Base-by-base conservation (phyloP, 495 filamentous ascomycete genomes). In the Tetracladium setigerum region DNA sequence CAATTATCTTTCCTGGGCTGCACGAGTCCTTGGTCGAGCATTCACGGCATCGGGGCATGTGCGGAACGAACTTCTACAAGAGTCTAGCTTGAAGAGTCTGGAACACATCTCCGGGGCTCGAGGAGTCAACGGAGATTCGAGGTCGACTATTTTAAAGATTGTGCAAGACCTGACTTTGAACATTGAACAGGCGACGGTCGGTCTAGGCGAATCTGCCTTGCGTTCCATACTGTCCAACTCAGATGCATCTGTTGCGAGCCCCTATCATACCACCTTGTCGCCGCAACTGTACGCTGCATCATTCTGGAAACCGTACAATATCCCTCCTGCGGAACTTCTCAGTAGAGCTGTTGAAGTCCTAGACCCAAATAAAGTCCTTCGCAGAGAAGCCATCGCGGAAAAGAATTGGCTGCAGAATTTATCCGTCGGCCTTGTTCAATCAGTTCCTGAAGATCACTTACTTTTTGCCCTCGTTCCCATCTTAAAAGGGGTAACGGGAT, bases 1-100 rank as follows among this genome's bases (percentile, higher is more conserved):
- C 22, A 74, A 79, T 16, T 97, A 92, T 60, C 65, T 85, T 11
- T 64, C 86, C 4, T 98, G 92, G 92, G 85, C 84, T 33, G 89
- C 83, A 6, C 76, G 81, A 44, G 83, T 89, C 13, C 70, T 98
- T 17, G 92, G 92, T 15, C 77, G 87, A 54, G 82, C 87, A 0
- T 97, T 89, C 65, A 81, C 84, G 37, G 74, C 84, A 4, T 85
- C 80, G 40, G 87, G 87, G 14, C 66, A 77, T 47, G 73, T 86
- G 16, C 74, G 76, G 27, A 60, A 61, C 41, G 71, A 76, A 33
- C 66, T 85, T 47, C 60, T 79, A 1, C 70, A 70, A 11, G 82
- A 86, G 49, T 78, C 74, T 19, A 68, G 64, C 12, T 62, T 83
- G 8, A 68, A 63, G 41, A 62, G 69, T 40, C 46, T 68, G 10